Conservation (phyloP, 305 asterid genomes). For the Vinca major region DNA sequence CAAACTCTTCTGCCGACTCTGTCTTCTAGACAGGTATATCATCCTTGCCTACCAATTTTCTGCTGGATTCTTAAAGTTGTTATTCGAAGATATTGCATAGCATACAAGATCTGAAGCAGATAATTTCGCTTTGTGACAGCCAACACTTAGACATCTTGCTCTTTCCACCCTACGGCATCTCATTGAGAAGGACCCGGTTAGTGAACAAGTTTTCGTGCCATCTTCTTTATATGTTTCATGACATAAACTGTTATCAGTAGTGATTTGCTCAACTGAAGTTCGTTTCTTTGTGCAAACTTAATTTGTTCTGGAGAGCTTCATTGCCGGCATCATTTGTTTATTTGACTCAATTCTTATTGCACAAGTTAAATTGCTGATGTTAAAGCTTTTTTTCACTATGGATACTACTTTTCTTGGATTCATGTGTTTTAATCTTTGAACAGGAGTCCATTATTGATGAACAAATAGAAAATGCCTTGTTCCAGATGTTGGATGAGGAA, state of each 20-base stretch:
- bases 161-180: conserved; percentile 93
- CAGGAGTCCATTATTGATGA: conserved; percentile 79
- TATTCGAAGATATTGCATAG: conserved; percentile 15
- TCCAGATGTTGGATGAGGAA: conserved; percentile 96
- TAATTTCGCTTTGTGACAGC: conserved; percentile 48
- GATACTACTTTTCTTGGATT: neutral
- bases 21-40: conserved; percentile 80
- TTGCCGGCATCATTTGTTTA: neutral
- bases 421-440: conserved; percentile 11
- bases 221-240: conserved; percentile 11
- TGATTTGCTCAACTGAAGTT: neutral
- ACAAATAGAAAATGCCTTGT: conserved; percentile 88
- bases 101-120: conserved; percentile 22
- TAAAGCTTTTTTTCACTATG: neutral
- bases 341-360: neutral
- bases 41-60: neutral
- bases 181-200: conserved; percentile 95
- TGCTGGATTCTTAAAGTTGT: conserved; percentile 11
- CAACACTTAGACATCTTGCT: conserved; percentile 86
- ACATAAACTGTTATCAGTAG: neutral
- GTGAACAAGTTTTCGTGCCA: conserved; percentile 22
- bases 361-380: neutral
- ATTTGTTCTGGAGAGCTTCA: neutral
- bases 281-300: neutral
- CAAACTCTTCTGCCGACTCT: conserved; percentile 90